Evolutionary conservation across 495 filamentous ascomycete genomes (phyloP).

Genomic region (Darksidea phi): DNA sequence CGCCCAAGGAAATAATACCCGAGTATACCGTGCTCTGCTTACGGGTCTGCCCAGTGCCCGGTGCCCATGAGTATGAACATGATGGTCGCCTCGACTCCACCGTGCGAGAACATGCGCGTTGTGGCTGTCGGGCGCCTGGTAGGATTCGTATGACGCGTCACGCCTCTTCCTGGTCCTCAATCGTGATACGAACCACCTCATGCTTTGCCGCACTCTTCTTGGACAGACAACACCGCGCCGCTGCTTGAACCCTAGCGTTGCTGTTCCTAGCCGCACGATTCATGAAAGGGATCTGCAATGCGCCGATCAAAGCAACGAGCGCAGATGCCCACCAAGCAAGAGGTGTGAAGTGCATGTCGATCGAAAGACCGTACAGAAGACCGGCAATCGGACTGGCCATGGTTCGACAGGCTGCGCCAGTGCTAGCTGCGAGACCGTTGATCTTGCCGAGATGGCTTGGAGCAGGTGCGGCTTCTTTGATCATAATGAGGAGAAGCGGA

Average conservation of each 20-base stretch:
- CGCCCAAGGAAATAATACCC: too few relatives aligned
- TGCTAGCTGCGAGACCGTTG: constrained; percentile 78
- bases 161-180: constrained; percentile 12
- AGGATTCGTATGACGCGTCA: not conserved
- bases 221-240: constrained; percentile 5
- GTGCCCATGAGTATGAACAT: too few relatives aligned
- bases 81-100: too few relatives aligned
- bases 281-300: constrained; percentile 67
- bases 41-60: too few relatives aligned
- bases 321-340: constrained; percentile 77
- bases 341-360: constrained; percentile 65
- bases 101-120: too few relatives aligned
- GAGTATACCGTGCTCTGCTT: too few relatives aligned
- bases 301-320: constrained; percentile 66
- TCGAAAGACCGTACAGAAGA: constrained; percentile 68
- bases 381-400: constrained; percentile 74
- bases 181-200: constrained; percentile 15
- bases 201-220: constrained; percentile 5
- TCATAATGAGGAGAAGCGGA: constrained; percentile 74
- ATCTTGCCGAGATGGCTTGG: constrained; percentile 68
- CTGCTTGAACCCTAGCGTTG: constrained; percentile 9
- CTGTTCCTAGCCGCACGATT: constrained; percentile 43
- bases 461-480: constrained; percentile 78
- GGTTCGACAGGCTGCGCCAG: constrained; percentile 73
- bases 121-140: not conserved